Percentiles rank a stretch among this genome's conserved stretches.
These are phyloP conservation scores for Albizia julibrissin DNA, from an alignment of 306 rosid species.

Conservation along the genomic window DNA sequence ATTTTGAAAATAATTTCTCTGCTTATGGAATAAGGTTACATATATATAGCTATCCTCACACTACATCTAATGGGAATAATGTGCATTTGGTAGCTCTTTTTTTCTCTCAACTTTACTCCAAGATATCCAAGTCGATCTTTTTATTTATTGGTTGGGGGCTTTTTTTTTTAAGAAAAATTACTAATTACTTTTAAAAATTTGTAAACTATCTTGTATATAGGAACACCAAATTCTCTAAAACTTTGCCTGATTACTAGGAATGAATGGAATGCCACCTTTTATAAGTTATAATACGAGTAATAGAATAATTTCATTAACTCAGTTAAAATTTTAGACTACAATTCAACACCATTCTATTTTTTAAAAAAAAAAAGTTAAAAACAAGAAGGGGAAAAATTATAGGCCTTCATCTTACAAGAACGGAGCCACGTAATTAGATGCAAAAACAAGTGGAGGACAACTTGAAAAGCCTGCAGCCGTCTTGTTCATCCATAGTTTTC, in stretches of 20 bases:
- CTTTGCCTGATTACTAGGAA: background rate
- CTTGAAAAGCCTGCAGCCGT: conserved; percentile 29
- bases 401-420: no score
- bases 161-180: no score
- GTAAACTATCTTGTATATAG: background rate
- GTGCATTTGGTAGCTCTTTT: no score
- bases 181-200: background rate
- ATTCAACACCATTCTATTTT: no score
- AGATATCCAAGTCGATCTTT: background rate
- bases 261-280: background rate
- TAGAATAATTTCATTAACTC: background rate
- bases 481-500: conserved; percentile 37
- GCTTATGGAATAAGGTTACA: accelerated
- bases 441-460: conserved; percentile 41
- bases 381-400: no score
- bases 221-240: background rate
- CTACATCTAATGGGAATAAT: no score
- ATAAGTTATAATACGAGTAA: no score
- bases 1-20: no score
- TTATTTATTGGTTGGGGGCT: background rate
- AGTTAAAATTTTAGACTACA: background rate
- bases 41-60: no score
- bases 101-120: background rate
- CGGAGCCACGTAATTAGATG: background rate
- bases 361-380: no score